Evolutionary conservation across 169 alveolate genomes (phyloP), one percentile per base, ranked within the genome.

Genomic region (Plasmodium reichenowi): DNA sequence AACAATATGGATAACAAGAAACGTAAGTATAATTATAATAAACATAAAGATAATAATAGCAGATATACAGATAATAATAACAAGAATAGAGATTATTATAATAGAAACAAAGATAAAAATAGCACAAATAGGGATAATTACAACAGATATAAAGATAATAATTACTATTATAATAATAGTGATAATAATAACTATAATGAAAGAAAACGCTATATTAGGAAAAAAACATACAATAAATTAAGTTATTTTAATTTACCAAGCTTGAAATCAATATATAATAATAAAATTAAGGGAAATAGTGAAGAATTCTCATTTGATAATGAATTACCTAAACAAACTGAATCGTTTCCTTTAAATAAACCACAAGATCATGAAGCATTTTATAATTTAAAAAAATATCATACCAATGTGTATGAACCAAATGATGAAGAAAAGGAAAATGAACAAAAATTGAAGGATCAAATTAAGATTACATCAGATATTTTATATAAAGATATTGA

Each of bases 291-390:
- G 12, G 54, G 32, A 56, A 54, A 56, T 2, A 29, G 10, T 13
- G 24, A 73, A 26, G 20, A 0, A 0, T 20, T 7, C 8, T 24
- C 45, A 7, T 17, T 1, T 10, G 29, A 24, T 15, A 32, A 59
- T n/a, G 38, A 20, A 29, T 32, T 38, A 8, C 8, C 20, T 9
- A 64, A 50, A 3, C 22, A 43, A 29, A n/a, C 9, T 15, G 74
- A 74, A 26, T 74, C 66, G 88, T 12, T 59, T 26, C 88, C 88
- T 12, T 20, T 74, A 29, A 43, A 74, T 38, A 74, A 67, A 12
- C 88, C 74, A 15, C 72, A 12, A 47, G 63, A 59, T 52, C 63
- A 60, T 17, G 88, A 74, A 74, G 88, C 60, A 24, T 74, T 74
- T 59, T 74, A 74, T 52, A 52, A 74, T 45, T 60, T 22, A 38